Evolutionary conservation across 1,139 yeast genomes (phyloP), one percentile per base, ranked within the genome.

Genomic region (Dujonia santamariae): DNA sequence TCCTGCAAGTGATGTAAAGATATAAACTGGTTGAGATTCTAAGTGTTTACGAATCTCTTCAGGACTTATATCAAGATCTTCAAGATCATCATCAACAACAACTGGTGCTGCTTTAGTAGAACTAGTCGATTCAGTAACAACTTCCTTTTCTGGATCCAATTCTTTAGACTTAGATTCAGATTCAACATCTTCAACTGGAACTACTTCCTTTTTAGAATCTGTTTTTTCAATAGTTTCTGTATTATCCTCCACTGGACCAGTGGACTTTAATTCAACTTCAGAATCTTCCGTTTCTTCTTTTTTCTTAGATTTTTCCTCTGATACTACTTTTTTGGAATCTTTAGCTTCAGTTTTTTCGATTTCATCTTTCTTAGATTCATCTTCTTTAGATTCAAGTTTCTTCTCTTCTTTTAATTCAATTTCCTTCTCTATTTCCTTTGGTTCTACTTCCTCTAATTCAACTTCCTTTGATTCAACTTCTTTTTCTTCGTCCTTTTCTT

Each of bases 1-100:
- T 21, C 96, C 95, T 0, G 96, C 95, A 37, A 88, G 67, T 0
- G 97, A 90, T 0, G 97, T 86, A 63, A 72, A 88, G 21, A 90
- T 57, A 54, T 80, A 85, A 20, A 86, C 78, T 4, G 92, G 87
- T 47, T 75, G 68, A 8, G 71, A 50, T 41, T 67, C 68, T 37
- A 69, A 56, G 43, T 70, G 72, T 46, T 64, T 63, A 35, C 71
- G 65, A 32, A 69, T 50, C 38, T 70, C 76, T 44, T 65, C 74
- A 5, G 74, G 70, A 3, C 72, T 63, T 4, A 68, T 50, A 32
- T 65, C 67, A 21, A 63, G 54, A 30, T 59, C 64, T 3, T 58
- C 64, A 11, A 54, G 46, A 19, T 56, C 63, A 22, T 51, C 59
- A 23, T 46, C 54, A n/a, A 7, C 33, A 28, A 21, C 28, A 23